Conservation (phyloP, 108 stramenopile species). For the Stephanodiscus minutulus region DNA sequence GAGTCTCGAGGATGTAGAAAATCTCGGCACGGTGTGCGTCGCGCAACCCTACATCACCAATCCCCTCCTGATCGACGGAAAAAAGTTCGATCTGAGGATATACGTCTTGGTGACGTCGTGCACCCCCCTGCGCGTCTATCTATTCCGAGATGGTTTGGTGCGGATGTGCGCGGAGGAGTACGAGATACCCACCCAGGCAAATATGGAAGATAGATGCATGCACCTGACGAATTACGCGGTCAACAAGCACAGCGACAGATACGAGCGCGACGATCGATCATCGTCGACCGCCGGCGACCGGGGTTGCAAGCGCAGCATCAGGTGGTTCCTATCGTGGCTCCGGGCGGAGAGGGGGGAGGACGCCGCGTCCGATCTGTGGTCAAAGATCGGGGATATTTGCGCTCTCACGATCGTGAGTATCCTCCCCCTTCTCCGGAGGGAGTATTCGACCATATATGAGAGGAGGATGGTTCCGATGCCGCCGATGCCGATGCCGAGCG, state of each 20-base stretch:
- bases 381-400: slow-evolving; percentile 69
- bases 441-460: slow-evolving; percentile 51
- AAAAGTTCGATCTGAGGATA: slow-evolving; percentile 87
- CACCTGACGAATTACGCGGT: slow-evolving; percentile 90
- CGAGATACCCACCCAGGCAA: slow-evolving; percentile 55
- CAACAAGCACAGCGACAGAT: slow-evolving; percentile 59
- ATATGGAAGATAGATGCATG: slow-evolving; percentile 76
- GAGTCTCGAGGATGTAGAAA: slow-evolving; percentile 53
- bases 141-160: slow-evolving; percentile 72
- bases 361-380: slow-evolving; percentile 56
- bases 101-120: slow-evolving; percentile 81
- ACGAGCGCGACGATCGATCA: slow-evolving; percentile 33
- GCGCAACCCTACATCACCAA: slow-evolving; percentile 79
- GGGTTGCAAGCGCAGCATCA: slow-evolving; percentile 71
- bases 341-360: slow-evolving; percentile 42
- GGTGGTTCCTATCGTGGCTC: slow-evolving; percentile 75
- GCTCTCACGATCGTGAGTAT: slow-evolving; percentile 69
- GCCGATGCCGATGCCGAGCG: no score
- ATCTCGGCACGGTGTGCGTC: slow-evolving; percentile 56
- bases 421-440: slow-evolving; percentile 63
- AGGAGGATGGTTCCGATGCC: slow-evolving; percentile 14
- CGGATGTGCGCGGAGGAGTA: slow-evolving; percentile 81
- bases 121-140: slow-evolving; percentile 71
- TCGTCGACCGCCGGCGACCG: slow-evolving; percentile 17
- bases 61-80: slow-evolving; percentile 80